phyloP scores from a whole-genome alignment of 208 protist genomes.

The Trypanosoma conorhini region DNA sequence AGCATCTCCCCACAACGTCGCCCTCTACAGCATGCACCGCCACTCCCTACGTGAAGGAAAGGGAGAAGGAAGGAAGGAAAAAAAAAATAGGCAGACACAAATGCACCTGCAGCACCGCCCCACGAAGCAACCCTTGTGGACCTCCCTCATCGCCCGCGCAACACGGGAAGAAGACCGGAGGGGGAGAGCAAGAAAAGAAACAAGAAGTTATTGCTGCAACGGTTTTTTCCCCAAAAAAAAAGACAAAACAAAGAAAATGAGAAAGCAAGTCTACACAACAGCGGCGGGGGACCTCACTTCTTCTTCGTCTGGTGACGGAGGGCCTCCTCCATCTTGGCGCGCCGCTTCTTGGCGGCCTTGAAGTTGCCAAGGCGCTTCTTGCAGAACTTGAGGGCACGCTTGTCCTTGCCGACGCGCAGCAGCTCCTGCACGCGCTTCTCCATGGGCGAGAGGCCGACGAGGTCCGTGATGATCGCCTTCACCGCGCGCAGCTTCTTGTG shows the following conservation, averaged over 20 bases:
- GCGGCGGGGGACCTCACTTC: conserved; percentile 45
- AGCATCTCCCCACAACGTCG: neutral
- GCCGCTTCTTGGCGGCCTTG: conserved; percentile 92
- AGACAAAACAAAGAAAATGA: neutral
- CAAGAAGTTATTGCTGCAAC: no score
- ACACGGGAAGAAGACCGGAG: neutral
- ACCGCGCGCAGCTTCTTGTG: conserved; percentile 92
- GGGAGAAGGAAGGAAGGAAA: neutral
- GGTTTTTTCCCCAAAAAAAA: neutral
- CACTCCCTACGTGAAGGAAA: neutral
- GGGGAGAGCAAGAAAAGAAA: neutral
- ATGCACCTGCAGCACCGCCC: neutral
- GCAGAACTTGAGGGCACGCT: conserved; percentile 94
- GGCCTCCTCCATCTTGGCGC: conserved; percentile 90
- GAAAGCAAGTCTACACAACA: conserved; percentile 9
- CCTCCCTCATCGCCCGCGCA: neutral
- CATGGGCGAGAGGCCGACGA: conserved; percentile 91
- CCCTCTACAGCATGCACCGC: neutral
- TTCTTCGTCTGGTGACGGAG: conserved; percentile 89
- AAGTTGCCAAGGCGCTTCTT: conserved; percentile 94
- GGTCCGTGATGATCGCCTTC: conserved; percentile 90
- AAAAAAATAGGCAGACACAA: neutral
- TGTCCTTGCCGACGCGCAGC: conserved; percentile 95
- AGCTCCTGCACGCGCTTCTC: conserved; percentile 94
- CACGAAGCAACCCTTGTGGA: neutral